Evolutionary conservation across 345 rosid genomes (phyloP), one percentile per base, ranked within the genome.

Genomic region (Atalantia buxifolia): DNA sequence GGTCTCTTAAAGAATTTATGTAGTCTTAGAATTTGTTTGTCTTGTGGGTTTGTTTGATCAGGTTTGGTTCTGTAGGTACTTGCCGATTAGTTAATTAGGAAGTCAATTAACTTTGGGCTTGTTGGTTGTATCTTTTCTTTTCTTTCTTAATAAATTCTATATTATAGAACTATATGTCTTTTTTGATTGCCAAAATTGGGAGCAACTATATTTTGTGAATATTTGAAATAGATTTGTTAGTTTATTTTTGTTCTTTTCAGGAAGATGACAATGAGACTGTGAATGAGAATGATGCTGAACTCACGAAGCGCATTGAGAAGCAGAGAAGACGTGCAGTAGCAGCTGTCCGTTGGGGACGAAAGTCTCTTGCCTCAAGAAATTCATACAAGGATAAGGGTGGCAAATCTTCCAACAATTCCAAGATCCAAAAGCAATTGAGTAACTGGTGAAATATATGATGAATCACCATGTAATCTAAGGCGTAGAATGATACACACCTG

Each of bases 321-420:
- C 91, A 92, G 85, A 92, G 96, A 84, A 86, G 92, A 42, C 88
- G 84, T 42, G 96, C 93, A 8, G 81, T 93, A 78, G 86, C 91
- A 62, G 91, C 87, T 25, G 96, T 89, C n/a, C 88, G 84, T 7
- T 85, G 92, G 78, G 84, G 92, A 27, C 79, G 86, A 71, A 91
- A 82, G 89, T 80, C 83, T 60, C 70, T 75, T 78, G 76, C 88
- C 45, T 92, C 99, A 19, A 92, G 99, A 90, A 95, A 93, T 84
- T 87, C 90, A 0, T 92, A 93, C 89, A 95, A 95, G 76, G 97
- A 95, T 84, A 93, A 92, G 84, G 98, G 98, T 50, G 89, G 95
- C 14, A 86, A 83, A 77, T 88, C 89, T 38, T 92, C 89, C 22
- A 85, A 87, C 38, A 89, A 87, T 76, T 86, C 97, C 4, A 93